Evolutionary conservation across 495 filamentous ascomycete species (phyloP), one percentile per base, ranked within the genome.

Genomic region (Penicillium canescens): DNA sequence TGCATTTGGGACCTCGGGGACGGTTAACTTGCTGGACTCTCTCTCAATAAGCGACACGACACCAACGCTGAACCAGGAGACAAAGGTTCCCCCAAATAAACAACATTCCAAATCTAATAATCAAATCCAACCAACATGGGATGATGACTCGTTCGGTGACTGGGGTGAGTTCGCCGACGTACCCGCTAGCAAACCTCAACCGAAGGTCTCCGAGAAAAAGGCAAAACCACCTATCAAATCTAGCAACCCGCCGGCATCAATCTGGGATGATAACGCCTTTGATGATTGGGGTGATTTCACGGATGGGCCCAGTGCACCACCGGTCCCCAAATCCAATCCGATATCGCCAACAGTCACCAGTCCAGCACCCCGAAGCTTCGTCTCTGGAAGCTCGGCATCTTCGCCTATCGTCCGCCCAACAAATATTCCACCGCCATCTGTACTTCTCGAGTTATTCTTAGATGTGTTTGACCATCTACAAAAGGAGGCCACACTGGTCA

Each of bases 381-480:
- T 42, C 7, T 56, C 57, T 8, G 40, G 43, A 11, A 49, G 28
- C 10, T 10, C 51, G 12, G 11, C 45, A 28, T 33, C 65, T 50
- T 46, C 58, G 14, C 56, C 74, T 43, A 59, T 34, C 7, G 62
- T 78, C 33, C 89, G 91, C 6, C 92, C 92, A 48, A 90, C 86
- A 8, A 96, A 96, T 67, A 83, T 96, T 4, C 93, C 94, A 16
- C 91, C 94, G 2, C 95, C 95, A 7, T 87, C 88, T 13, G 75
- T 94, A 42, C 74, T 98, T 5, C 78, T 98, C 21, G 79, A 89
- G 34, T 66, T 91, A 9, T 89, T 96, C 62, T 82, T 88, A 23
- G 68, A 77, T 11, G 65, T 90, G 6, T 79, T 94, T 55, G 76
- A 84, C 18, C 59, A 61, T 35, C 66, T 79, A 9, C 70, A 71